A percentile compares a stretch with the other conserved stretches of the same genome.
Evolutionary conservation across 495 filamentous ascomycete genomes (phyloP).

Genomic region (Usnea hakonensis): DNA sequence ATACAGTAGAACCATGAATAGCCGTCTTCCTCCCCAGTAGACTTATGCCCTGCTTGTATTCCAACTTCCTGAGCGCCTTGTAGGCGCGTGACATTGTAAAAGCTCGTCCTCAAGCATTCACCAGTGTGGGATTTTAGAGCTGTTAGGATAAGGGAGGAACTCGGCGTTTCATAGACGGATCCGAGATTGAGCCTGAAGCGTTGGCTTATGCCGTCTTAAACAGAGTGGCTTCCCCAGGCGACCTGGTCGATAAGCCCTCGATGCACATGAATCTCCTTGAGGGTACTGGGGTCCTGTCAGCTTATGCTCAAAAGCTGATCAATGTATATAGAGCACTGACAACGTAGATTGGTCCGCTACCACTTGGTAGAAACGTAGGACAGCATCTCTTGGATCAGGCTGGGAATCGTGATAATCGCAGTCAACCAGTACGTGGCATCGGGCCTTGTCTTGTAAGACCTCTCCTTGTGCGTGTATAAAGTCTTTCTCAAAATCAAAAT

Average conservation of each 20-base stretch:
- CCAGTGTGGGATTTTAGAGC: neutral
- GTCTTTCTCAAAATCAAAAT: slow-evolving; percentile 16
- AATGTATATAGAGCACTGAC: slow-evolving; percentile 9
- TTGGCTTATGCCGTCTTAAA: slow-evolving; percentile 8
- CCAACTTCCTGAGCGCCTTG: slow-evolving; percentile 5
- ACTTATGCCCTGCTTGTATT: neutral
- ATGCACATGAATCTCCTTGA: slow-evolving; percentile 13
- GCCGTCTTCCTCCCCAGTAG: slow-evolving; percentile 6
- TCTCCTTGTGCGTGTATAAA: slow-evolving; percentile 18
- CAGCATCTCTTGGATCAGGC: slow-evolving; percentile 13
- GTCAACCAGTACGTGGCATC: slow-evolving; percentile 19
- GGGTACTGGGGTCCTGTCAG: slow-evolving; percentile 9
- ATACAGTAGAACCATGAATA: slow-evolving; percentile 3
- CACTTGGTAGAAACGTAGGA: slow-evolving; percentile 10
- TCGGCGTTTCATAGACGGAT: slow-evolving; percentile 1
- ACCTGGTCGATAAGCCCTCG: slow-evolving; percentile 10
- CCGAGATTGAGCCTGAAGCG: slow-evolving; percentile 8
- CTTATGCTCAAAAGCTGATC: slow-evolving; percentile 9
- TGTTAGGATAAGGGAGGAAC: slow-evolving; percentile 7
- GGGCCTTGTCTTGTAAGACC: slow-evolving; percentile 9
- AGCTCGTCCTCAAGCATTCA: slow-evolving; percentile 3
- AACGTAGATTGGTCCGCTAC: slow-evolving; percentile 10
- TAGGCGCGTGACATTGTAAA: slow-evolving; percentile 3
- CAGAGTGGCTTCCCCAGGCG: slow-evolving; percentile 11
- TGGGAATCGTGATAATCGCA: slow-evolving; percentile 13